phyloP scores from a whole-genome alignment of 2,329 filamentous ascomycete genomes.

The Exophiala mesophila region DNA sequence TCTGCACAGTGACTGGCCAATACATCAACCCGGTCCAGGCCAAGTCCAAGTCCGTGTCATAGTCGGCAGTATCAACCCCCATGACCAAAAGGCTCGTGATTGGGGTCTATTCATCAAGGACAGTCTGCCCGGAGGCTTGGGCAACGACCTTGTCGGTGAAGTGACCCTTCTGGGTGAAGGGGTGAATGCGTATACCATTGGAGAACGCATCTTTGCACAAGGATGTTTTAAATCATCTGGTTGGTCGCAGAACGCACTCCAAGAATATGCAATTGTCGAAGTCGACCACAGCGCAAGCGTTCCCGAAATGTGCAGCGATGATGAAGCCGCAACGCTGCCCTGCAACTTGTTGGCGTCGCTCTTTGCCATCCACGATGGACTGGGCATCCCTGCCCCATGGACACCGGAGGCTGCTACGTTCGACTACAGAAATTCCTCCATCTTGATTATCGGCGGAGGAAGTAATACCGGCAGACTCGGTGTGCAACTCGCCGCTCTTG shows the following conservation, averaged over 20 bases:
- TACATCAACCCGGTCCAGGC: slow-evolving; percentile 30
- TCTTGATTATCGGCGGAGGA: slow-evolving; percentile 29
- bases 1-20: slow-evolving; percentile 17
- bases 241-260: slow-evolving; percentile 29
- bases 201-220: slow-evolving; percentile 33
- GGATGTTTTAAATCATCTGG: slow-evolving; percentile 8
- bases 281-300: slow-evolving; percentile 30
- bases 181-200: slow-evolving; percentile 26
- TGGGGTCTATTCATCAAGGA: slow-evolving; percentile 34
- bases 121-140: slow-evolving; percentile 31
- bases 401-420: slow-evolving; percentile 17
- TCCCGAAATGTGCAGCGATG: slow-evolving; percentile 32
- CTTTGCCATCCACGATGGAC: slow-evolving; percentile 30
- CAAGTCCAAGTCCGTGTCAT: slow-evolving; percentile 38
- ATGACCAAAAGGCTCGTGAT: slow-evolving; percentile 39
- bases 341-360: slow-evolving; percentile 34
- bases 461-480: slow-evolving; percentile 26
- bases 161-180: slow-evolving; percentile 30
- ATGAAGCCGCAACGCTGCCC: slow-evolving; percentile 37
- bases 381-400: slow-evolving; percentile 28
- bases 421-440: slow-evolving; percentile 17
- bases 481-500: slow-evolving; percentile 26
- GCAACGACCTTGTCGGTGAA: slow-evolving; percentile 34
- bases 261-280: slow-evolving; percentile 37
- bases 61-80: slow-evolving; percentile 32